Evolutionary conservation across 2,329 filamentous ascomycete genomes (phyloP), one percentile per base, ranked within the genome.

Genomic region (Verticillium zaregamsianum): DNA sequence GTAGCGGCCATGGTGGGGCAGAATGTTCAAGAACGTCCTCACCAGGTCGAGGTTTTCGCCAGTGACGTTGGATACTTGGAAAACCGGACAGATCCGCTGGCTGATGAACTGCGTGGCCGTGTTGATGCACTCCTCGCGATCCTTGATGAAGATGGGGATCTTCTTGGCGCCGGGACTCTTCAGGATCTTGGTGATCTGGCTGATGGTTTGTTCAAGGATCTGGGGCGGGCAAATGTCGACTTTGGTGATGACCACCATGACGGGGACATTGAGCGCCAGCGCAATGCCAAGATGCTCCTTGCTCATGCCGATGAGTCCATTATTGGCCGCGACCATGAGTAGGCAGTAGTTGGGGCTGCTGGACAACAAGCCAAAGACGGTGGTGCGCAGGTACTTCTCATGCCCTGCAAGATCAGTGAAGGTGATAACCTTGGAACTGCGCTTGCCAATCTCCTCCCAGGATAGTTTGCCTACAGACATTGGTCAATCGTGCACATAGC

Each of bases 241-340:
- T 80, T 98, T 99, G 75, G 94, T 99, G 65, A 98, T 88, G 66
- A 97, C 89, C 3, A 98, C 93, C 92, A 99, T 96, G 68, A 99
- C 92, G 0, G 95, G 95, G 12, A 99, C 94, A 71, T 98, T 98
- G 59, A 99, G 81, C 0, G 95, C 93, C 35, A 98, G 80, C 0
- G 95, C 94, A 66, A 99, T 97, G 17, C 95, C 95, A 4, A 99
- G 80, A 75, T 99, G 95, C 79, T 99, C 95, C 82, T 96, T 96
- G 76, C 92, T 96, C 95, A 98, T 99, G 23, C 95, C 95, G 56
- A 98, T 91, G 55, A 99, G 81, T 3, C 95, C 95, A 72, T 99
- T 98, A 70, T 99, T 99, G 20, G 95, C 95, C 14, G 95, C 95
- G 0, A 99, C 95, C 95, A 99, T 99, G 57, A 99, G 86, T 32